Evolutionary conservation across 768 basidiomycete species (phyloP), one percentile per base, ranked within the genome.

Genomic region (Filobasidium wieringae): DNA sequence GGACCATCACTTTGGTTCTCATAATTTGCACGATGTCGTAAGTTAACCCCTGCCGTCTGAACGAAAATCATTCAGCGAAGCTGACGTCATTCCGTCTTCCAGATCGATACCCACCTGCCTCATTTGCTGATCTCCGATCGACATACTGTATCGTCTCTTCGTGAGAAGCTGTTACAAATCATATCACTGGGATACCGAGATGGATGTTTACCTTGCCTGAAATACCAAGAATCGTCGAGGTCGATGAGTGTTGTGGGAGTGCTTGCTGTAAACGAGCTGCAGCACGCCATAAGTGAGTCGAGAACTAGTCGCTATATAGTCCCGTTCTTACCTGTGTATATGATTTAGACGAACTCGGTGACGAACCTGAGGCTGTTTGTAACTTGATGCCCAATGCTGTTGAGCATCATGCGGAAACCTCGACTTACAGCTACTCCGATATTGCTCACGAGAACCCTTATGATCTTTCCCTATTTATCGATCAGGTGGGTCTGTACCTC

Each of bases 221-320:
- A 27, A 15, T 17, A 8, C 2, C 43, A 57, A 39, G 60, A 47
- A 19, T 27, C 32, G 17, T 37, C 24, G 2, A 54, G 7, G 7
- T 80, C 80, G 19, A 63, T 79, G 65, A 80, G 87, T 36, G 80
- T 95, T 78, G 79, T 88, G 34, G 95, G 91, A 7, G 92, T 92
- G 70, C 85, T 97, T 59, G 89, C 90, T 0, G 81, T 83, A 29
- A 92, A 85, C 66, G 95, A 99, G 73, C 80, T 99, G 14, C 90
- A 95, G 67, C 90, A 97, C 72, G 91, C 88, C 5, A 76, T 99
- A 4, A 80, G 87, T 89, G 72, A 54, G 83, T 54, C n/a, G 4
- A n/a, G n/a, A n/a, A n/a, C n/a, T n/a, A n/a, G n/a, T n/a, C n/a
- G n/a, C n/a, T n/a, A n/a, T n/a, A n/a, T n/a, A n/a, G n/a, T n/a